Evolutionary conservation across 2,329 filamentous ascomycete species (phyloP).

Genomic region (Cercospora sp.): DNA sequence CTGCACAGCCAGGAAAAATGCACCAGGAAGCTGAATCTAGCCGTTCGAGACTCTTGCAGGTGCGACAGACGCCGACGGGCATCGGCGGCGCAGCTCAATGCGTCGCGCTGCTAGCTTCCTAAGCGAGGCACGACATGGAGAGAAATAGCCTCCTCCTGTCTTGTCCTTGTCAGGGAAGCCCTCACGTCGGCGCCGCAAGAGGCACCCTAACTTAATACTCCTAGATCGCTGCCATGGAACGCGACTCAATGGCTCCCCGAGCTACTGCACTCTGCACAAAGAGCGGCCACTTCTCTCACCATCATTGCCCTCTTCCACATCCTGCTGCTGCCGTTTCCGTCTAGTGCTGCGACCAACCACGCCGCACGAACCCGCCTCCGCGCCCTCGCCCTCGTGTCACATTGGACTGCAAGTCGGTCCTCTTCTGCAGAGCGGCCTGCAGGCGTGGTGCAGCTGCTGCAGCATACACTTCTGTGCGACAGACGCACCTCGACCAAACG

Average conservation of each 20-base stretch:
- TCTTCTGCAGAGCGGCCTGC: not conserved
- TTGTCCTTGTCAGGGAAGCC: conserved; percentile 22
- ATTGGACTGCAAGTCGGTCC: conserved; percentile 3
- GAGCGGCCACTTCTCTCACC: conserved; percentile 13
- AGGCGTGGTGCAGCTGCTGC: not conserved
- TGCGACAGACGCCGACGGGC: conserved; percentile 9
- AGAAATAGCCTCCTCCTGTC: conserved; percentile 3
- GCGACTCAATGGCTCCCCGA: conserved; percentile 23
- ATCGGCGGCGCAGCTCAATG: conserved; percentile 9
- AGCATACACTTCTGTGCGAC: not conserved
- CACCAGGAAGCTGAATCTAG: not conserved
- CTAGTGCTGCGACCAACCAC: conserved; percentile 20
- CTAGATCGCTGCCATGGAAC: conserved; percentile 26
- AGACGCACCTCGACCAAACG: not conserved
- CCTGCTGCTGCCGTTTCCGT: conserved; percentile 6
- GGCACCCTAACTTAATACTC: conserved; percentile 28
- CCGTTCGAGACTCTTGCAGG: not conserved
- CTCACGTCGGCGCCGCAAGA: conserved; percentile 18
- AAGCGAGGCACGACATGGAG: conserved; percentile 12
- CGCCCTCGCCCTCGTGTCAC: conserved; percentile 18
- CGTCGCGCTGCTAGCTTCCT: conserved; percentile 14
- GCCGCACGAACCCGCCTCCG: conserved; percentile 24
- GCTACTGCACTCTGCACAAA: conserved; percentile 24
- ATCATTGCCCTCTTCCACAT: conserved; percentile 5
- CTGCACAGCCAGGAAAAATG: not conserved